Base-by-base conservation (phyloP, 495 filamentous ascomycete species). In the Chlorociboria aeruginascens region DNA sequence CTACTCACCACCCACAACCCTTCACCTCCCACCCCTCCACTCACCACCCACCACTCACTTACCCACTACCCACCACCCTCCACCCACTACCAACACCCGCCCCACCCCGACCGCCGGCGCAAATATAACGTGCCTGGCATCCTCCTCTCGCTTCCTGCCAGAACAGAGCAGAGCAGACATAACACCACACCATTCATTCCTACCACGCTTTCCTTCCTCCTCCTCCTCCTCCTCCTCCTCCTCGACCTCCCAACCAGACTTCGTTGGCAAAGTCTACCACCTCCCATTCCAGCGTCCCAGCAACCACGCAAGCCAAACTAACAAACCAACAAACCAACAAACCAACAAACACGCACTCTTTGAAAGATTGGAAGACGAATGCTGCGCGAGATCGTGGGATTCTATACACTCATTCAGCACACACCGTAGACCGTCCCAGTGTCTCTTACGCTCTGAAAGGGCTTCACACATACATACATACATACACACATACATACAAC, bases 191-290 rank as follows among this genome's bases (percentile, higher is more conserved):
- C 17, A n/a, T n/a, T 29, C 29, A 20, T 34, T 25, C 43, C 8
- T n/a, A 40, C 7, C 30, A 32, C 36, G 14, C 34, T 25, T 17
- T 28, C 37, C 36, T 2, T 36, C n/a, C n/a, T 13, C 38, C 31
- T 40, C n/a, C 11, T 17, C n/a, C 17, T 16, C 35, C 35, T n/a
- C 36, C 41, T 30, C 20, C 32, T 16, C 38, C 46, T n/a, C 13
- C 28, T 31, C 44, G 50, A 37, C 44, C n/a, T n/a, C 53, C 52
- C 48, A 56, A 63, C 58, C 68, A 60, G 70, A 63, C 70, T 73
- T 72, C 71, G 71, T 75, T 75, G 70, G 71, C 71, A 75, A 69
- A 75, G 71, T 73, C 68, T 69, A 61, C 43, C 39, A 52, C 49
- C 54, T 55, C 57, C 58, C 43, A 51, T 63, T 56, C 57, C 20